A percentile compares a stretch with the other conserved stretches of the same genome.
Conservation (phyloP, 257 asterid species). For the Jacaranda mimosifolia region DNA sequence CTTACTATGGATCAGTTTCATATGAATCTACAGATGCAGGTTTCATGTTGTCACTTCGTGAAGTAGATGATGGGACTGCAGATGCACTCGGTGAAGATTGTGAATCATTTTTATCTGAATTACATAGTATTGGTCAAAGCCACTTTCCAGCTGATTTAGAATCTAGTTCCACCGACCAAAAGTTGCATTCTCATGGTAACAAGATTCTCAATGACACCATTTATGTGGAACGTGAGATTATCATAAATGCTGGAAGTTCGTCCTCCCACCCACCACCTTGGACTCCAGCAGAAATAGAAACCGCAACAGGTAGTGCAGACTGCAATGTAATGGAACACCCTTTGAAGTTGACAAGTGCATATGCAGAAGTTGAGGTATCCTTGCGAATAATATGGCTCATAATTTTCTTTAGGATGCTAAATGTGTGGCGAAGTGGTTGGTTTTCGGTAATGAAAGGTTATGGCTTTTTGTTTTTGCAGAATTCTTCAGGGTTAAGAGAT, state of each 20-base stretch:
- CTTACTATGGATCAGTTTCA: conserved; percentile 31
- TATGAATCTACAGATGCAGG: conserved; percentile 38
- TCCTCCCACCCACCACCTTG: conserved; percentile 63
- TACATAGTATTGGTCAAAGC: conserved; percentile 49
- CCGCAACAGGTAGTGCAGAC: conserved; percentile 78
- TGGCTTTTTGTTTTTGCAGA: conserved; percentile 52
- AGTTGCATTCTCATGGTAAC: conserved; percentile 31
- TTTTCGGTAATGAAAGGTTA: conserved; percentile 21
- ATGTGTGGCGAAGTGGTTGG: background rate
- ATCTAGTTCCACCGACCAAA: conserved; percentile 37
- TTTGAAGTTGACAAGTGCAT: conserved; percentile 78
- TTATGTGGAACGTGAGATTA: conserved; percentile 37
- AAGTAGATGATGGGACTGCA: conserved; percentile 39
- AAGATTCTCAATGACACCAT: conserved; percentile 41
- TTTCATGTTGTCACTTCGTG: conserved; percentile 46
- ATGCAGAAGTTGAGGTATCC: conserved; percentile 80
- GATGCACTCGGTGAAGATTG: conserved; percentile 49
- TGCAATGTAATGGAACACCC: conserved; percentile 74
- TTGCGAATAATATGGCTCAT: conserved; percentile 24
- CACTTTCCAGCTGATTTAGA: conserved; percentile 44
- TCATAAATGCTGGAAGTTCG: conserved; percentile 29
- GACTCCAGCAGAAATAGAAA: conserved; percentile 84
- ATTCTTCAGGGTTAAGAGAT: conserved; percentile 71
- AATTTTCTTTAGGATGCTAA: conserved; percentile 14
- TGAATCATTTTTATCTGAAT: conserved; percentile 54